Base-by-base conservation (phyloP, 495 filamentous ascomycete genomes). In the Darksidea phi region DNA sequence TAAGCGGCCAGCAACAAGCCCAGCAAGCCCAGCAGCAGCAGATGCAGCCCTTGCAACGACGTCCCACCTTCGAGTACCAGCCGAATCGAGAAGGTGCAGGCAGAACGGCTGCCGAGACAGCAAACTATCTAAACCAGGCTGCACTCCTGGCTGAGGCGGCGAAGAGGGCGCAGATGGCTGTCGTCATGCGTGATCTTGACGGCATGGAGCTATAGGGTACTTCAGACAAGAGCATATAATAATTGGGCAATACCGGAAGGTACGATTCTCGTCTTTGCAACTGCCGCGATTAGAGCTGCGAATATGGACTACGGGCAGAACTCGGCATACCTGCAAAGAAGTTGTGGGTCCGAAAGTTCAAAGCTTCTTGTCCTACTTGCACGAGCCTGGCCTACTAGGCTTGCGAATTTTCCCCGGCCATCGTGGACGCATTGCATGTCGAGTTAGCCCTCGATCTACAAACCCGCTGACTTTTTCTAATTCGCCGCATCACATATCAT, bases 61-160 rank as follows among this genome's bases (percentile, higher is more conserved):
- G 17, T n/a, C 48, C 48, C 13, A 46, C n/a, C 11, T 60, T 23
- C 36, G 34, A 61, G 7, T 63, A 61, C 52, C 54, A 52, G 26
- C 64, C 63, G 17, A 59, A 54, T 21, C 52, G 59, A 24, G 51
- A 59, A 2, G 63, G 61, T 15, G 48, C 65, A 10, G 60, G 62
- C 28, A 52, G 53, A 47, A 67, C 59, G n/a, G 77, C 76, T 7
- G 80, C 76, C 25, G 78, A 76, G 34, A 89, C 72, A 72, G 84
- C 73, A 49, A 81, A 68, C 6, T 91, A 87, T 71, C 75, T 91
- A 50, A 82, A 85, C 59, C 88, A 95, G 73, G 89, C 90, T 71
- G 92, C 80, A 51, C 80, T 97, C 21, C 83, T 97, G 13, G 92
- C 92, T n/a, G 93, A 97, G 75, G 93, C 93, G 2, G 93, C 90